These are phyloP conservation scores for Paspalum vaginatum DNA, from an alignment of 176 grass and related monocot genomes.

Conservation along the genomic window DNA sequence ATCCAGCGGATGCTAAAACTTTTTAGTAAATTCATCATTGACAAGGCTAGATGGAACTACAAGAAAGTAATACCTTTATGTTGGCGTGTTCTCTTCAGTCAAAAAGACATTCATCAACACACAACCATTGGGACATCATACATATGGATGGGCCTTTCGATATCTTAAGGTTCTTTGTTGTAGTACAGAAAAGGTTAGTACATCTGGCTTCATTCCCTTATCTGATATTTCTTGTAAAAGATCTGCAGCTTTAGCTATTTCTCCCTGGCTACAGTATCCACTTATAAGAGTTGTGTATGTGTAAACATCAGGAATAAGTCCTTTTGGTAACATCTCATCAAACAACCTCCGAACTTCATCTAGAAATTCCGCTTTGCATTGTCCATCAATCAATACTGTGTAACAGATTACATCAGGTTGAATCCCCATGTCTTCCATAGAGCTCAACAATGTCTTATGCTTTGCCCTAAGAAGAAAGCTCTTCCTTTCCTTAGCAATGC, in stretches of 20 bases:
- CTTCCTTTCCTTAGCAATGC: conserved; percentile 47
- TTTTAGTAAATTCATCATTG: too few species aligned
- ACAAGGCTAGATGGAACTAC: not conserved
- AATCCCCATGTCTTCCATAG: conserved; percentile 51
- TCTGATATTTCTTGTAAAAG: conserved; percentile 72
- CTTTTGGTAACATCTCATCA: conserved; percentile 68
- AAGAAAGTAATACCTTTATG: conserved; percentile 17
- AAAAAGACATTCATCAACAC: conserved; percentile 19
- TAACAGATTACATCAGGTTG: conserved; percentile 74
- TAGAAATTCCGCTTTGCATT: conserved; percentile 68
- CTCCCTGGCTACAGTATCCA: conserved; percentile 70
- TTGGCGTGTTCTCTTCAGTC: not conserved
- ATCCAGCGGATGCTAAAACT: too few species aligned
- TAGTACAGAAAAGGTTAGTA: conserved; percentile 54
- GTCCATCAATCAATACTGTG: conserved; percentile 81
- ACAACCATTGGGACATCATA: conserved; percentile 10
- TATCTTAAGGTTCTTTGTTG: conserved; percentile 2
- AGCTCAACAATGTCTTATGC: conserved; percentile 32
- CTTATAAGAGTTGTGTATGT: conserved; percentile 69
- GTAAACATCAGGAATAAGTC: conserved; percentile 60
- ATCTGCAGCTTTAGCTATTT: conserved; percentile 59
- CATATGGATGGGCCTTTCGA: not conserved
- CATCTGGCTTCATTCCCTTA: conserved; percentile 52
- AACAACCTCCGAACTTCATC: conserved; percentile 59
- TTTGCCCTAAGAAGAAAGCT: conserved; percentile 49